phyloP scores from a whole-genome alignment of 257 asterid species.

The Solanum etuberosum region DNA sequence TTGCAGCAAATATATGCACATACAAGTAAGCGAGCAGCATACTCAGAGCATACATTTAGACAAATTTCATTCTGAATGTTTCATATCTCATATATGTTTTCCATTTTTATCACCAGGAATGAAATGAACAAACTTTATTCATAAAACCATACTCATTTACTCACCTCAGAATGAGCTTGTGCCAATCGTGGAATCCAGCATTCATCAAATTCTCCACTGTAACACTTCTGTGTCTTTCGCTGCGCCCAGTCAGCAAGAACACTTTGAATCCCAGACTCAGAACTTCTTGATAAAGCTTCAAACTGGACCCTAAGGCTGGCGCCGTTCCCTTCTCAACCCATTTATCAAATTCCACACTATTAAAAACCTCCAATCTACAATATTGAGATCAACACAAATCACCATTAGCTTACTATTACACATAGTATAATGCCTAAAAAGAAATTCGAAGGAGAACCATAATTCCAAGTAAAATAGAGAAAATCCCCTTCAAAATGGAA shows the following conservation, averaged over 20 bases:
- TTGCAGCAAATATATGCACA: neutral
- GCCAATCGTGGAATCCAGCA: constrained; percentile 66
- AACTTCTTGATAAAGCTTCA: constrained; percentile 64
- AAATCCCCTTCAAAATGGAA: neutral
- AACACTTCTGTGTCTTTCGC: constrained; percentile 44
- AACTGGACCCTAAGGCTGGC: constrained; percentile 47
- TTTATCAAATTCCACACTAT: constrained; percentile 41
- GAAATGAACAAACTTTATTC: neutral
- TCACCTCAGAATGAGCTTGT: constrained; percentile 69
- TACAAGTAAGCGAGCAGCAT: neutral
- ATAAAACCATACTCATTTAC: neutral
- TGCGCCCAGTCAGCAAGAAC: constrained; percentile 68
- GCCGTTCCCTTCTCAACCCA: constrained; percentile 86
- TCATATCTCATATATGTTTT: neutral
- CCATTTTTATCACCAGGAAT: neutral
- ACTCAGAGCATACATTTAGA: neutral
- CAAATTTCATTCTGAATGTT: neutral
- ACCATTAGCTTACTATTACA: constrained; percentile 32
- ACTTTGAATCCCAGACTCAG: constrained; percentile 46
- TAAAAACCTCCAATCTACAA: constrained; percentile 62
- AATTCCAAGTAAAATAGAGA: neutral
- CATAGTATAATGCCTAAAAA: neutral
- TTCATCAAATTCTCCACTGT: constrained; percentile 51
- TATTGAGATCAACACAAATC: neutral
- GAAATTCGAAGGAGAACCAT: neutral